These are phyloP conservation scores for Lumnitzera racemosa DNA, from an alignment of 345 rosid species.

Conservation along the genomic window DNA sequence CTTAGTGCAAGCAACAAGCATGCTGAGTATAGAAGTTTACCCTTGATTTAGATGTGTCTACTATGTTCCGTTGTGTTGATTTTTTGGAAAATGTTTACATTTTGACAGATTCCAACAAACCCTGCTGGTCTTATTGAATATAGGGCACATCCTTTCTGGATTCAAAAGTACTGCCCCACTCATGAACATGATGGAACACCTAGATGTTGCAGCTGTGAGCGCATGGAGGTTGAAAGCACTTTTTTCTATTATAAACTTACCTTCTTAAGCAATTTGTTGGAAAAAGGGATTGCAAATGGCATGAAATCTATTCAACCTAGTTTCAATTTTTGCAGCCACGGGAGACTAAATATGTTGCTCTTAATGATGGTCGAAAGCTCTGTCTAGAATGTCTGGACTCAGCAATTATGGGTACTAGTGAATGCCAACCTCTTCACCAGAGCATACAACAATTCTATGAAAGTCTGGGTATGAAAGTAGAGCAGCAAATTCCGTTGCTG, in stretches of 20 bases:
- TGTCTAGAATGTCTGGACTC: conserved; percentile 96
- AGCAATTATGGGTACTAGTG: conserved; percentile 82
- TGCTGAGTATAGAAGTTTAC: no score
- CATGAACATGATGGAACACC: conserved; percentile 91
- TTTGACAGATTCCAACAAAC: conserved; percentile 90
- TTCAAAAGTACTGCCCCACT: conserved; percentile 90
- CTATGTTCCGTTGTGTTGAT: background rate
- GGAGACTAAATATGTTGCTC: conserved; percentile 56
- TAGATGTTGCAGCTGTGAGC: conserved; percentile 97
- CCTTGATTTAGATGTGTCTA: background rate
- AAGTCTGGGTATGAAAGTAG: conserved; percentile 74
- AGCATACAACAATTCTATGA: conserved; percentile 80
- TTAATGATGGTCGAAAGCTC: conserved; percentile 87
- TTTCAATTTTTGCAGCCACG: conserved; percentile 43
- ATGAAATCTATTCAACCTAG: no score
- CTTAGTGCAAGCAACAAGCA: no score
- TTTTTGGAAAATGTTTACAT: conserved; percentile 2
- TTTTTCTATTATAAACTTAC: no score
- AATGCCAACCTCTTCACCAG: conserved; percentile 79
- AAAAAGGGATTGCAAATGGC: no score
- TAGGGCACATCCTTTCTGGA: conserved; percentile 99
- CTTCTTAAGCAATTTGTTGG: no score
- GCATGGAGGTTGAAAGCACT: conserved; percentile 73
- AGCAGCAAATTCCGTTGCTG: conserved; percentile 83
- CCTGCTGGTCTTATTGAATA: conserved; percentile 90